Conservation (phyloP, 1,139 yeast genomes). For the Yamadazyma atmosphaerica region DNA sequence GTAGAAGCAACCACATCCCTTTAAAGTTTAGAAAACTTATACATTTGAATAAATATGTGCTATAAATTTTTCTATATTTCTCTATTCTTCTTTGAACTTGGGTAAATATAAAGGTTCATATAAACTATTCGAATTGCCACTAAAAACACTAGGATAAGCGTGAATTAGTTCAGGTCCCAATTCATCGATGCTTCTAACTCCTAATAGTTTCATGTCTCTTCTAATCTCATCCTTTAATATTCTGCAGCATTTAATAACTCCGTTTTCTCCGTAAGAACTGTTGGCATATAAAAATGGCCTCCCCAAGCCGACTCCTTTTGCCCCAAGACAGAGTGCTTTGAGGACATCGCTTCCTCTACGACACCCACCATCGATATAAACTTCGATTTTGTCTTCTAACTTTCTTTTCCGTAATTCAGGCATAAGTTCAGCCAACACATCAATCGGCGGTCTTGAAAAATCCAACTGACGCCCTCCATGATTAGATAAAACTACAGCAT, state of each 20-base stretch:
- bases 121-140: slow-evolving; percentile 10
- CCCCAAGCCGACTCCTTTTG: slow-evolving; percentile 56
- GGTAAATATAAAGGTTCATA: slow-evolving; percentile 18
- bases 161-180: slow-evolving; percentile 25
- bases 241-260: slow-evolving; percentile 44
- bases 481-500: slow-evolving; percentile 53
- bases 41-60: too few relatives aligned
- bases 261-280: slow-evolving; percentile 51
- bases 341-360: slow-evolving; percentile 55
- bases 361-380: slow-evolving; percentile 55
- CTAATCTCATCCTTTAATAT: slow-evolving; percentile 47
- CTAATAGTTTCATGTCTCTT: slow-evolving; percentile 50
- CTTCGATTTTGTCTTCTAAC: slow-evolving; percentile 37
- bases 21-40: too few relatives aligned
- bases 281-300: slow-evolving; percentile 50
- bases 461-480: slow-evolving; percentile 60
- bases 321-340: slow-evolving; percentile 57
- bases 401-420: slow-evolving; percentile 35
- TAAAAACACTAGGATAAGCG: slow-evolving; percentile 15
- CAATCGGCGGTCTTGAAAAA: slow-evolving; percentile 46
- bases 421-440: slow-evolving; percentile 47
- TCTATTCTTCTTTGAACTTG: slow-evolving; percentile 10
- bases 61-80: not conserved
- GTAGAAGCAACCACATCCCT: slow-evolving; percentile 9
- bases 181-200: slow-evolving; percentile 35